These are phyloP conservation scores for Nectriaceae sp. DNA, from an alignment of 2,329 filamentous ascomycete genomes.

Conservation along the genomic window DNA sequence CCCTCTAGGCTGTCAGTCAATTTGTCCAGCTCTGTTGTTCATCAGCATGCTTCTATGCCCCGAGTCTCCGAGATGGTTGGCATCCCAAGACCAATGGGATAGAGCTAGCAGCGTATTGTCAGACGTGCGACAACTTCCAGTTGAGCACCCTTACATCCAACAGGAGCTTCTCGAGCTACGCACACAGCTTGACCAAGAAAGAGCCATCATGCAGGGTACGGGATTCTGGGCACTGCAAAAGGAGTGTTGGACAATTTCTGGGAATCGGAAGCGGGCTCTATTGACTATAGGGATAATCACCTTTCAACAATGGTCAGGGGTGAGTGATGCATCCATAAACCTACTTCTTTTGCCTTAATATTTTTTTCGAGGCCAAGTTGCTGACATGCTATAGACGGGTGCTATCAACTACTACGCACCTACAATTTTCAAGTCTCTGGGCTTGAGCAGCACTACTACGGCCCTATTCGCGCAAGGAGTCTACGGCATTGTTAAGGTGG, in stretches of 20 bases:
- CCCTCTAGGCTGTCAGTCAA: constrained; percentile 54
- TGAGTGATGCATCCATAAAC: constrained; percentile 7
- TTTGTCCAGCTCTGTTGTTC: constrained; percentile 56
- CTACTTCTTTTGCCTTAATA: neutral
- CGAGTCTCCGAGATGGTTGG: constrained; percentile 60
- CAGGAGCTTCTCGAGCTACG: constrained; percentile 21
- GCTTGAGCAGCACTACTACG: constrained; percentile 51
- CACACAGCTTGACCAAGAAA: constrained; percentile 21
- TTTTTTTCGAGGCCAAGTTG: neutral
- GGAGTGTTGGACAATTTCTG: constrained; percentile 19
- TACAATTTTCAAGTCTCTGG: constrained; percentile 61
- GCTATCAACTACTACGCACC: constrained; percentile 61
- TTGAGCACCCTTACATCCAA: constrained; percentile 23
- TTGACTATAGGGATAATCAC: constrained; percentile 27
- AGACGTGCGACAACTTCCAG: constrained; percentile 15
- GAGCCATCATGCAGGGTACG: constrained; percentile 19
- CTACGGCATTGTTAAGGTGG: constrained; percentile 68
- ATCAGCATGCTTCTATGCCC: constrained; percentile 56
- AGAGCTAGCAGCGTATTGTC: constrained; percentile 29
- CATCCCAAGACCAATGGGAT: constrained; percentile 58
- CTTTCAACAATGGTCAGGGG: constrained; percentile 28
- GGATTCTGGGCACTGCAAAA: constrained; percentile 23
- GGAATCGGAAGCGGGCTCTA: constrained; percentile 25
- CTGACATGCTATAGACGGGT: constrained; percentile 18
- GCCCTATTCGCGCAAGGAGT: constrained; percentile 68